Base-by-base conservation (phyloP, 2,329 filamentous ascomycete genomes). In the Cladophialophora bantiana region DNA sequence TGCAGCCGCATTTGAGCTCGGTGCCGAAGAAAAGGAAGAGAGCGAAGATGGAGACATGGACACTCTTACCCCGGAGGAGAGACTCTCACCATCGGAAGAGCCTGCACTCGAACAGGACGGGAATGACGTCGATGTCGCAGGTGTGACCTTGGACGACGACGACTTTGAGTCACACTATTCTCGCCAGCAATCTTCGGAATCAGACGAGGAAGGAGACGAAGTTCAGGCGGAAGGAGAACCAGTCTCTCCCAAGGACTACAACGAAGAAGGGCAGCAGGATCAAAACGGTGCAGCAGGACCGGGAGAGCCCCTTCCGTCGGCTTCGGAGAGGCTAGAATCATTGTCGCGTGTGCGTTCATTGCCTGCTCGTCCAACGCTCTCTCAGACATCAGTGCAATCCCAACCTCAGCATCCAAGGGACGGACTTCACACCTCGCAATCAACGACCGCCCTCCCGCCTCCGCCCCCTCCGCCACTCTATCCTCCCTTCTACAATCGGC, bases 401-500 rank as follows among this genome's bases (percentile, higher is more conserved):
- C 65, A 56, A 15, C 18, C 34, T 32, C 52, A 59, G 9, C 50
- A 54, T 7, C 58, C 38, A 6, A 20, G 35, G 4, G 50, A 56
- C 15, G 63, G 60, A 2, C 60, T 70, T 6, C 68, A 70, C 55
- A 68, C 63, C 3, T 70, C 68, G n/a, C 62, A 69, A 54, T 69
- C 71, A 38, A 64, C 68, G 2, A 69, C 69, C 6, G 64, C 68
- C 18, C 55, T 77, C 75, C 35, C 81, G 78, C 35, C 77, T 81
- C 36, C 79, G 78, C 68, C 80, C 79, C 66, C 79, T 78, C 73
- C 74, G 73, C 54, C 83, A 78, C 70, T 91, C 90, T 77, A 86
- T 85, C 95, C 95, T 32, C 95, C 95, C 15, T 98, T 98, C 83
- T 99, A 99, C 83, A 96, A 96, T 71, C 89, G 94, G 2, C 95